These are phyloP conservation scores for Aethionema arabicum DNA, from an alignment of 345 rosid genomes.

Conservation along the genomic window DNA sequence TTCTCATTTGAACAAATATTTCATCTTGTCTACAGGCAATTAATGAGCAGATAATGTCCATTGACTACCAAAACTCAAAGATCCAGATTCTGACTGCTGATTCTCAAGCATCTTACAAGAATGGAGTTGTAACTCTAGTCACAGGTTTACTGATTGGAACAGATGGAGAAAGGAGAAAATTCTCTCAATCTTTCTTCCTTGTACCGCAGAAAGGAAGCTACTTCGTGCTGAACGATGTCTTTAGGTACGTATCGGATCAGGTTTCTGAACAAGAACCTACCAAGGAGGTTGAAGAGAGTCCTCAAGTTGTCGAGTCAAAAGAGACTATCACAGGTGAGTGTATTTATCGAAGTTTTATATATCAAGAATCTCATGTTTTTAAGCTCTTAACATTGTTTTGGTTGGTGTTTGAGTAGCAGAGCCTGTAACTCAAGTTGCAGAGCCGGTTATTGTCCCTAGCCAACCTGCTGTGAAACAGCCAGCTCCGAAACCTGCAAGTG, in stretches of 20 bases:
- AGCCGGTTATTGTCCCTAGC: conserved; percentile 10
- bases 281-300: conserved; percentile 33
- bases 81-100: conserved; percentile 59
- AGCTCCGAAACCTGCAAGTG: background rate
- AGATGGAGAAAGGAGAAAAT: conserved; percentile 46
- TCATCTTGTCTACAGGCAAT: conserved; percentile 50
- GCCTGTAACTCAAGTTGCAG: conserved; percentile 18
- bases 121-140: conserved; percentile 62
- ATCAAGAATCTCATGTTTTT: conserved; percentile 4
- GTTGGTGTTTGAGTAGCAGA: conserved; percentile 10
- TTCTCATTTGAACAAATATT: background rate
- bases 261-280: conserved; percentile 29
- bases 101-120: conserved; percentile 53
- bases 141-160: conserved; percentile 59
- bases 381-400: conserved; percentile 10
- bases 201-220: conserved; percentile 62
- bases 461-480: background rate
- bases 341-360: conserved; percentile 4
- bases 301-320: conserved; percentile 22
- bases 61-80: conserved; percentile 49
- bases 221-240: conserved; percentile 70
- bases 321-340: background rate
- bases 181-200: conserved; percentile 69
- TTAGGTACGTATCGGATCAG: conserved; percentile 53
- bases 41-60: conserved; percentile 61